Percentiles rank a stretch among this genome's conserved stretches.
phyloP scores from a whole-genome alignment of 495 filamentous ascomycete genomes.

The Stereocaulon alpinum region DNA sequence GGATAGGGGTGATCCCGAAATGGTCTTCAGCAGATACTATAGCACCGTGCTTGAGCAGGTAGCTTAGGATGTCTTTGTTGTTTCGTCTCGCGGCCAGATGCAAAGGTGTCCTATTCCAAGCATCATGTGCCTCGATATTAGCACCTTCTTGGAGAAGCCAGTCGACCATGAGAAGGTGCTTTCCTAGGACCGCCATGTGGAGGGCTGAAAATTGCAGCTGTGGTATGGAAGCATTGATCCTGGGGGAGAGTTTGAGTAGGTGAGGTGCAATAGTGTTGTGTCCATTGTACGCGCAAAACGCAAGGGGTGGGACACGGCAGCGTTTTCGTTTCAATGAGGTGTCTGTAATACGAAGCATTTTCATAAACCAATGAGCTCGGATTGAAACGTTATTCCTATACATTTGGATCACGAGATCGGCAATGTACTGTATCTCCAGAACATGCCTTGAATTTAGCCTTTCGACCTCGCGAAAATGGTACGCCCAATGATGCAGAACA shows the following conservation, averaged over 20 bases:
- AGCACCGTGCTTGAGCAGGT: not conserved
- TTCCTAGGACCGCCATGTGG: not conserved
- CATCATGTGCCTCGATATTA: not conserved
- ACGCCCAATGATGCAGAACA: not conserved
- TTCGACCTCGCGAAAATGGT: not conserved
- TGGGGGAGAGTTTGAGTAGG: not conserved
- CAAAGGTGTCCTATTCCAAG: not conserved
- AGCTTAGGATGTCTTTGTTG: not conserved
- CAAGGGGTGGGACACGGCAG: not conserved
- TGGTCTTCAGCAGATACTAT: not conserved
- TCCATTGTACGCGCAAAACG: not conserved
- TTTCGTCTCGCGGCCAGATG: not conserved
- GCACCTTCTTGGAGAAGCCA: not conserved
- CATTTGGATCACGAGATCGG: not conserved
- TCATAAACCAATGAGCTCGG: not conserved
- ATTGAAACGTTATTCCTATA: not conserved
- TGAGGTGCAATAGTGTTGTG: not conserved
- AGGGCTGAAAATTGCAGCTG: not conserved
- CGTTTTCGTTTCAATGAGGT: not conserved
- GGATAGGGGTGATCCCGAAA: not conserved
- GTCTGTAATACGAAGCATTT: not conserved
- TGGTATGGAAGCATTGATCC: not conserved
- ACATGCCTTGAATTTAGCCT: not conserved
- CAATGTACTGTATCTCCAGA: not conserved
- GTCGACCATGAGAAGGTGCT: not conserved